phyloP scores from a whole-genome alignment of 2,329 filamentous ascomycete species.

The Geosmithia morbida region DNA sequence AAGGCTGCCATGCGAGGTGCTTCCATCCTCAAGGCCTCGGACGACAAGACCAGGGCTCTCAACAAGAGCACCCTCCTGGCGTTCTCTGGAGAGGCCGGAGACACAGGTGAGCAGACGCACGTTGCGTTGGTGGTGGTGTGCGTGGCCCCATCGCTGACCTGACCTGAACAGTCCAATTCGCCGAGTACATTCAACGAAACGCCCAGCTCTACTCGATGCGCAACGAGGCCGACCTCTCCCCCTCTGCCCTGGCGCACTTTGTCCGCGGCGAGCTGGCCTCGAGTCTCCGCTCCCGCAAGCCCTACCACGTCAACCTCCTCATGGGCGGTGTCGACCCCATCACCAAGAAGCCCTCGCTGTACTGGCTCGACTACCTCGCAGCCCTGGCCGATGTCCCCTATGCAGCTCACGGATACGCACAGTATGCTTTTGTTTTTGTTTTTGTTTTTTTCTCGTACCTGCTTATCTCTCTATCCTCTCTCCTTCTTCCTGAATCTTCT shows the following conservation, averaged over 20 bases:
- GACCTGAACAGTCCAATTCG: constrained; percentile 68
- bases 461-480: not conserved
- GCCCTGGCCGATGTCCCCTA: constrained; percentile 80
- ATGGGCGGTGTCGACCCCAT: constrained; percentile 89
- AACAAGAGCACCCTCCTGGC: constrained; percentile 94
- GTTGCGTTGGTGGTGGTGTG: not conserved
- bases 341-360: constrained; percentile 77
- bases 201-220: constrained; percentile 97
- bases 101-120: constrained; percentile 50
- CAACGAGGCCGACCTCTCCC: constrained; percentile 84
- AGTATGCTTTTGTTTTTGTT: constrained; percentile 39
- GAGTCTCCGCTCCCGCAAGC: constrained; percentile 79
- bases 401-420: constrained; percentile 93
- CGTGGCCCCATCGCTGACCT: not conserved
- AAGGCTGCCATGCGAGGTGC: constrained; percentile 97
- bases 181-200: constrained; percentile 98
- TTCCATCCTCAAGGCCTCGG: constrained; percentile 84
- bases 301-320: constrained; percentile 93
- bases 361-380: constrained; percentile 96
- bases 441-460: not conserved
- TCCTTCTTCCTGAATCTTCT: too few species aligned
- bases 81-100: constrained; percentile 89
- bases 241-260: constrained; percentile 79
- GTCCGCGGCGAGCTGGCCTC: constrained; percentile 87
- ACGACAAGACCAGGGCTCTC: constrained; percentile 89